A percentile compares a stretch with the other conserved stretches of the same genome.
Conservation (phyloP, 192 early-diverging fungal genomes). For the Powellomyces hirtus region DNA sequence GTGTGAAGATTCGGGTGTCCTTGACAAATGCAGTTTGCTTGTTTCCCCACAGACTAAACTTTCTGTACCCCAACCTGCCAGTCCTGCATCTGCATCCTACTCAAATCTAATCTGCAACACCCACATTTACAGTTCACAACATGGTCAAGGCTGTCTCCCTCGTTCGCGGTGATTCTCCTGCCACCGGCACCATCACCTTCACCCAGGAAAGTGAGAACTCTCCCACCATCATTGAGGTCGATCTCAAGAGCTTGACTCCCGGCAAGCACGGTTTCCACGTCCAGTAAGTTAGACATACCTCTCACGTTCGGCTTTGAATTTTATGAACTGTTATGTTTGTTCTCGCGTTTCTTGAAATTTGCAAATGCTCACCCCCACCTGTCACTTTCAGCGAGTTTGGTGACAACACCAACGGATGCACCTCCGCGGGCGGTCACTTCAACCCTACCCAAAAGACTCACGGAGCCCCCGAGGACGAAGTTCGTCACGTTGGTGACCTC, state of each 20-base stretch:
- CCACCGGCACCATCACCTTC: constrained; percentile 71
- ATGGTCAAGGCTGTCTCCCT: constrained; percentile 86
- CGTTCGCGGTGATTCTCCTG: constrained; percentile 64
- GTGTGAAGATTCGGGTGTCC: too few species aligned
- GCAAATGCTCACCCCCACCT: neutral
- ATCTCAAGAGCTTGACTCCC: constrained; percentile 59
- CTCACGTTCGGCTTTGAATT: too few species aligned
- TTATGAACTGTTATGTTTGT: too few species aligned
- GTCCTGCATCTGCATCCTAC: too few species aligned
- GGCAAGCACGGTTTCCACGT: constrained; percentile 90
- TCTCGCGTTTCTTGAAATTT: too few species aligned
- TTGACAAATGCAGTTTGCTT: too few species aligned
- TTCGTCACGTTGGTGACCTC: constrained; percentile 88
- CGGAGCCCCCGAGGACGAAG: constrained; percentile 66
- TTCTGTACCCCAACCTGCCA: too few species aligned
- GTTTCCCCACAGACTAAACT: too few species aligned
- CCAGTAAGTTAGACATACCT: constrained; percentile 48
- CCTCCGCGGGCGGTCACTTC: constrained; percentile 81
- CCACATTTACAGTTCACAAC: too few species aligned
- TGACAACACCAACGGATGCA: constrained; percentile 79
- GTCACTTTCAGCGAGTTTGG: constrained; percentile 60
- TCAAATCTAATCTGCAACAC: too few species aligned
- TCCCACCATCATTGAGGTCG: constrained; percentile 50
- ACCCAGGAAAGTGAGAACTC: constrained; percentile 61
- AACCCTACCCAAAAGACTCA: constrained; percentile 78